These are phyloP conservation scores for Talaromyces amestolkiae DNA, from an alignment of 2,329 filamentous ascomycete species.

Conservation along the genomic window DNA sequence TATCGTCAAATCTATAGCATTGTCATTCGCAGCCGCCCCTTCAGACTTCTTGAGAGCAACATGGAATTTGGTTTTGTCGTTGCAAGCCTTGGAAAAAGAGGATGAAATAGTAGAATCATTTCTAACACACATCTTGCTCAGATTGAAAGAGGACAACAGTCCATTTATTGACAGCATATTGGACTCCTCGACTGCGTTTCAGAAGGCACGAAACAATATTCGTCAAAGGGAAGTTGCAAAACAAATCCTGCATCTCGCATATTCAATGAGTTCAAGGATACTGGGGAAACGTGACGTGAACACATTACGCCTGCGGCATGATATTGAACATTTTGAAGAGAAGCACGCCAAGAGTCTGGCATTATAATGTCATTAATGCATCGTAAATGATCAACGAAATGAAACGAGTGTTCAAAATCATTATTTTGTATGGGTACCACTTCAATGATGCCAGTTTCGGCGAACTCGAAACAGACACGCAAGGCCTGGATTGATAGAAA, in stretches of 20 bases:
- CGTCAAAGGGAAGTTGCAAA: neutral
- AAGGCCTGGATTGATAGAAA: neutral
- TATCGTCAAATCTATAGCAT: neutral
- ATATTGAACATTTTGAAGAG: neutral
- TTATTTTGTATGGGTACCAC: neutral
- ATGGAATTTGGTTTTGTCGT: neutral
- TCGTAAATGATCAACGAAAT: too few relatives aligned
- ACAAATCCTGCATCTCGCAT: neutral
- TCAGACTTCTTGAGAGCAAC: neutral
- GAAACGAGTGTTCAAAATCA: neutral
- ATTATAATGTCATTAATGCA: neutral
- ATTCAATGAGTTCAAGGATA: neutral
- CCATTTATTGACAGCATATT: neutral
- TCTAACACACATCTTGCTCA: neutral
- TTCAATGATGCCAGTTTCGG: neutral
- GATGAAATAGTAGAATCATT: neutral
- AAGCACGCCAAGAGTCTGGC: neutral
- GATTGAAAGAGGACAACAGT: neutral
- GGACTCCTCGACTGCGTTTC: neutral
- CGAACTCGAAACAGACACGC: neutral
- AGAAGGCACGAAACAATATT: neutral
- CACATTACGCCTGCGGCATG: neutral
- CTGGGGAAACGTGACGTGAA: neutral
- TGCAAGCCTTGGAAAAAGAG: neutral
- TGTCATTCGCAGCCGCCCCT: neutral